These are phyloP conservation scores for Penicillium cosmopolitanum DNA, from an alignment of 495 filamentous ascomycete species.

Conservation along the genomic window DNA sequence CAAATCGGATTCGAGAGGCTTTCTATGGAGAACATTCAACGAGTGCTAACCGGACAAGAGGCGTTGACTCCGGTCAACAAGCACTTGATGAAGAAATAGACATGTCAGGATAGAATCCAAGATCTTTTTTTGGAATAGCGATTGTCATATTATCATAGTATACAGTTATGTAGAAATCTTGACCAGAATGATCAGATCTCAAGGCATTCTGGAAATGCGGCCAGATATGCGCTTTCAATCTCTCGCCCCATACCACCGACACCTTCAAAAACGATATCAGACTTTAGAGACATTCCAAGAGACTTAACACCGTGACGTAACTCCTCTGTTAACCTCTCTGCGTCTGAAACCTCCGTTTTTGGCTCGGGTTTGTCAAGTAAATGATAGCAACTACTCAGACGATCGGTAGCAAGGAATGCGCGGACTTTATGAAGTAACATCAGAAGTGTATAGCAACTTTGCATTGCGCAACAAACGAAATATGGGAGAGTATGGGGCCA, in stretches of 20 bases:
- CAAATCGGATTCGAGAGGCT: conserved; percentile 21
- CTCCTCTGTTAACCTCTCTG: conserved; percentile 43
- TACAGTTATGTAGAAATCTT: not conserved
- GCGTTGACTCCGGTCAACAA: conserved; percentile 18
- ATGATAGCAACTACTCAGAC: conserved; percentile 25
- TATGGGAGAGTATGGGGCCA: conserved; percentile 51
- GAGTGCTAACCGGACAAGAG: conserved; percentile 18
- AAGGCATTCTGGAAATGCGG: conserved; percentile 20
- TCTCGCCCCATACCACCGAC: conserved; percentile 28
- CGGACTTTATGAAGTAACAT: conserved; percentile 46
- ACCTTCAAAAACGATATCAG: conserved; percentile 26
- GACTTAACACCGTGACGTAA: conserved; percentile 48
- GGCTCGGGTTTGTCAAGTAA: conserved; percentile 20
- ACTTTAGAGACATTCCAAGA: conserved; percentile 40
- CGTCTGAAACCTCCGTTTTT: conserved; percentile 38
- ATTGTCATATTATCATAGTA: too few relatives aligned
- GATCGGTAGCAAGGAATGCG: conserved; percentile 23
- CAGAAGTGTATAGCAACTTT: conserved; percentile 53
- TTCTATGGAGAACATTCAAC: conserved; percentile 21
- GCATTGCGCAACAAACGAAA: conserved; percentile 59
- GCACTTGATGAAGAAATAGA: conserved; percentile 10
- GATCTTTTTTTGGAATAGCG: too few relatives aligned
- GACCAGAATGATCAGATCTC: conserved; percentile 9
- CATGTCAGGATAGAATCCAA: not conserved
- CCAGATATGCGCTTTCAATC: conserved; percentile 25